Percentiles rank a stretch among this genome's conserved stretches.
phyloP scores from a whole-genome alignment of 352 stramenopile genomes.

The Phytophthora lateralis region DNA sequence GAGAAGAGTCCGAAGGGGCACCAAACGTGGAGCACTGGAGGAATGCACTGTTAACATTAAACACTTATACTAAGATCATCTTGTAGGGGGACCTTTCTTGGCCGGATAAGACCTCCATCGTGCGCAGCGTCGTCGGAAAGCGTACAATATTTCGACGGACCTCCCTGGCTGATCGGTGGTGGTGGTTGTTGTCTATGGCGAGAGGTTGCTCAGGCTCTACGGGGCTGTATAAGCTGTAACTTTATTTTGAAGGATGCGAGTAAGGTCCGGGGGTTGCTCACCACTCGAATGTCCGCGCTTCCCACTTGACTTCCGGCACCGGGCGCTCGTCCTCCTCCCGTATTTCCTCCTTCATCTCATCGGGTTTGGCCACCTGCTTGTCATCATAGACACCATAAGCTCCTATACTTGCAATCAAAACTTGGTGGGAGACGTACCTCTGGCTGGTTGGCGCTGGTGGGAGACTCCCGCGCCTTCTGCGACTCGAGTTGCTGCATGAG shows the following conservation, averaged over 20 bases:
- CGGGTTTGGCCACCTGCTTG: conserved; percentile 8
- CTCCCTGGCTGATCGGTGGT: conserved; percentile 4
- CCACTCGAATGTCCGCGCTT: conserved; percentile 38
- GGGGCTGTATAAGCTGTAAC: conserved; percentile 13
- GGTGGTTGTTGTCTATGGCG: conserved; percentile 18
- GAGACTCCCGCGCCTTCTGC: conserved; percentile 16
- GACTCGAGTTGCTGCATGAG: conserved; percentile 32
- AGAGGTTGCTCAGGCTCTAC: conserved; percentile 2
- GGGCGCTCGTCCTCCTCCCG: conserved; percentile 6
- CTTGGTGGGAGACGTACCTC: conserved; percentile 15
- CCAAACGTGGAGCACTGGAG: too few species aligned
- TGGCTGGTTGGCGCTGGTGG: conserved; percentile 3
- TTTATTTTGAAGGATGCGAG: conserved; percentile 14
- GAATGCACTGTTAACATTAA: conserved; percentile 24
- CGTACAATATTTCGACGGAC: neutral
- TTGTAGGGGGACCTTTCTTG: neutral
- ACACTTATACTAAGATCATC: conserved; percentile 8
- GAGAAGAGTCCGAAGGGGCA: conserved; percentile 25
- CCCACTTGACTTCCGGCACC: conserved; percentile 25
- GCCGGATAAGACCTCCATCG: neutral
- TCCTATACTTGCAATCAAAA: conserved; percentile 9
- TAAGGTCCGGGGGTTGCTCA: conserved; percentile 11
- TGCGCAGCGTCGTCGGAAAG: neutral
- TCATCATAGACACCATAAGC: conserved; percentile 16
- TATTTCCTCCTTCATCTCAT: conserved; percentile 9